phyloP scores from a whole-genome alignment of 768 basidiomycete genomes.

The Podaxis pistillaris region DNA sequence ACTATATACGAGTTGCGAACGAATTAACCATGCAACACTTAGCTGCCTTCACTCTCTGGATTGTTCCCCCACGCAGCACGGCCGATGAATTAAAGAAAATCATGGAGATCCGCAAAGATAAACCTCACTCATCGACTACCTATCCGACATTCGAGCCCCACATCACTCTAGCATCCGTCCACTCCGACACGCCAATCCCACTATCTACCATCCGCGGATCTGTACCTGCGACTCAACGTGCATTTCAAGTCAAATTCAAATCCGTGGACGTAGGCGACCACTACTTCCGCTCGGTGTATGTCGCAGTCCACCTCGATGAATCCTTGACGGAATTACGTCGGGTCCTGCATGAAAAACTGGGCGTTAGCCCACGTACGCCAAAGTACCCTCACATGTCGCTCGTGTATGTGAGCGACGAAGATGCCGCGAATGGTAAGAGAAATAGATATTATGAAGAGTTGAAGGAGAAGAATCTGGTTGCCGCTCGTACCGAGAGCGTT shows the following conservation, averaged over 20 bases:
- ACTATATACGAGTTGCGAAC: neutral
- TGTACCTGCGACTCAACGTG: conserved; percentile 12
- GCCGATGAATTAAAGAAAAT: conserved; percentile 40
- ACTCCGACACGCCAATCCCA: conserved; percentile 23
- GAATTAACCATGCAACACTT: neutral
- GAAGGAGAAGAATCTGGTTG: conserved; percentile 18
- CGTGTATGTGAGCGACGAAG: conserved; percentile 70
- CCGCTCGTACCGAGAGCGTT: conserved; percentile 26
- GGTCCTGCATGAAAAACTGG: conserved; percentile 38
- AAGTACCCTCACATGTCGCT: conserved; percentile 72
- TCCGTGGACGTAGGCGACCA: conserved; percentile 55
- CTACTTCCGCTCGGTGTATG: conserved; percentile 72
- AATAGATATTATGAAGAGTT: conserved; percentile 44
- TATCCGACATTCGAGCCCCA: conserved; percentile 69
- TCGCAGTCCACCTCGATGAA: conserved; percentile 43
- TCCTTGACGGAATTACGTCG: conserved; percentile 50
- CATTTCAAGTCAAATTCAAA: conserved; percentile 45
- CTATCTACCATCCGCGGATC: conserved; percentile 23
- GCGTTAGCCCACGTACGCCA: conserved; percentile 47
- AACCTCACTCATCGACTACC: conserved; percentile 32
- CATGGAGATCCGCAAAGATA: conserved; percentile 40
- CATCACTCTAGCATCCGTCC: conserved; percentile 61
- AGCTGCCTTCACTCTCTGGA: conserved; percentile 54
- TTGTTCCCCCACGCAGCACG: conserved; percentile 55
- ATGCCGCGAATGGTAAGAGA: conserved; percentile 51